Evolutionary conservation across 768 basidiomycete genomes (phyloP).

Genomic region (Cystobasidiopsis lactophilus): DNA sequence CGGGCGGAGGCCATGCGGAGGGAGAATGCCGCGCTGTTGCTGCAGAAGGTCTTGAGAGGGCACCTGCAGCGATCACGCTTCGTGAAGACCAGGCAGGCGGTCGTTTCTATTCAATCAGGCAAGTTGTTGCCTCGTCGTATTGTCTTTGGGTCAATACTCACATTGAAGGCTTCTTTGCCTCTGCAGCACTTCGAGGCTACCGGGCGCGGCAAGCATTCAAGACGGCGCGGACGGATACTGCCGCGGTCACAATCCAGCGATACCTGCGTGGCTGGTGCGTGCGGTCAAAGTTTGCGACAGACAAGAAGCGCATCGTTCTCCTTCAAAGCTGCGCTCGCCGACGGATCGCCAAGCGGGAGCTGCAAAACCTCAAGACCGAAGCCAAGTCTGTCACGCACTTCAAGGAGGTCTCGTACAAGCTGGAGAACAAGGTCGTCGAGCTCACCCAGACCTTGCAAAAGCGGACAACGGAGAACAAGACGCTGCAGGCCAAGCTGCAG

Average conservation of each 20-base stretch:
- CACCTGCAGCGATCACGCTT: constrained; percentile 55
- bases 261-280: constrained; percentile 73
- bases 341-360: constrained; percentile 60
- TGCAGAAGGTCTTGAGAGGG: constrained; percentile 51
- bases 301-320: constrained; percentile 53
- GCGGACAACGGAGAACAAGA: constrained; percentile 76
- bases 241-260: constrained; percentile 54
- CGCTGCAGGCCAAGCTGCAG: constrained; percentile 47
- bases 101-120: constrained; percentile 68
- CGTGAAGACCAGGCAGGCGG: constrained; percentile 36
- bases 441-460: constrained; percentile 82
- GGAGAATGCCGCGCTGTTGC: constrained; percentile 47
- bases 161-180: neutral
- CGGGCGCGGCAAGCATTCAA: constrained; percentile 42
- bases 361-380: constrained; percentile 62
- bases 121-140: constrained; percentile 25
- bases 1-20: constrained; percentile 48
- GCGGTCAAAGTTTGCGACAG: constrained; percentile 23
- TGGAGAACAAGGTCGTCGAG: constrained; percentile 98
- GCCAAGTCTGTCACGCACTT: constrained; percentile 93
- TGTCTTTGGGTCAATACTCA: neutral
- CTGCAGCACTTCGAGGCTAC: constrained; percentile 47
- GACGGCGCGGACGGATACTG: constrained; percentile 36
- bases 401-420: constrained; percentile 90
- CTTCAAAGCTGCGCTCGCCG: constrained; percentile 83